Base-by-base conservation (phyloP, 1,284 basidiomycete species). In the Anthracocystis panici-leucophaei region DNA sequence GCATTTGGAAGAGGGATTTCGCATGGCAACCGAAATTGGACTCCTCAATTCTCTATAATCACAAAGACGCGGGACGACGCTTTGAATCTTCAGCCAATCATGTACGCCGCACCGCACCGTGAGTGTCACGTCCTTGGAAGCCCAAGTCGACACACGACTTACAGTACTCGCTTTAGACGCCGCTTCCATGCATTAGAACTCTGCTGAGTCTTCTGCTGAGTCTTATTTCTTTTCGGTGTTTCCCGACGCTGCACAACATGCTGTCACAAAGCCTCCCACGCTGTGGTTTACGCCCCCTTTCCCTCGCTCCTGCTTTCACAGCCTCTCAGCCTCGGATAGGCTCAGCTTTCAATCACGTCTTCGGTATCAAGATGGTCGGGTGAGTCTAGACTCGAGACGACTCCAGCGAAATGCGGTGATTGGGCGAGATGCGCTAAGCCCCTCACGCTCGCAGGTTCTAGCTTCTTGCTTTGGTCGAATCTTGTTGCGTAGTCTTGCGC, bases 41-140 rank as follows among this genome's bases (percentile, higher is more conserved):
- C 25, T 27, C 41, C 14, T 38, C 35, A 38, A 14, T 35, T 57
- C 31, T 57, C 55, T 57, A 20, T 21, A 35, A 46, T 57, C 44
- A 46, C 55, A 57, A n/a, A 16, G 27, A 38, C 40, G 52, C 27
- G 52, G 29, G 52, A 54, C 52, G 52, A 54, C 27, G 41, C 9
- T 38, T 51, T 14, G 23, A 51, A 51, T 38, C 31, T 42, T 31
- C 5, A 20, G 14, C 11, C 25, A 54, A n/a, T 33, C 27, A 46
- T 33, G 48, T 8, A n/a, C 16, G 29, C 48, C 29, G 48, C 18
- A 21, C 10, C 12, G 21, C 42, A 25, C 48, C n/a, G 27, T n/a
- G 16, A 9, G 2, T 33, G n/a, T 29, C 48, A 31, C 29, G 29
- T 9, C 16, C 27, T 23, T 16, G 25, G 41, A 42, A 42, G 44